Base-by-base conservation (phyloP, 1,139 yeast species). In the Oligophagozyma castellii region DNA sequence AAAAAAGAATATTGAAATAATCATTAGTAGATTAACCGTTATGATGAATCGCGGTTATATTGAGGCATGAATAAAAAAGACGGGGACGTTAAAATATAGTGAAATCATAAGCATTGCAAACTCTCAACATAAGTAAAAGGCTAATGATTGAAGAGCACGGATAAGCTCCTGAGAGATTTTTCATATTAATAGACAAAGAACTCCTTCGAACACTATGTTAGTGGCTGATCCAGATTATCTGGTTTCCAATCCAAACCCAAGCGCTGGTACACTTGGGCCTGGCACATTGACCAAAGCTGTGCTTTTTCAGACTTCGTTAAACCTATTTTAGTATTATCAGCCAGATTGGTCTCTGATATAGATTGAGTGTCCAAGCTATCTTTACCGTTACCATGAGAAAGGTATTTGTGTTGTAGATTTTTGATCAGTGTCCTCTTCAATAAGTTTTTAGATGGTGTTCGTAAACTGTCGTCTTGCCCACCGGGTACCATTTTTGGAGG, bases 241-340 rank as follows among this genome's bases (percentile, higher is more conserved):
- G 75, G 73, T 26, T 60, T 60, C 76, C 77, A 71, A 45, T 70
- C 70, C 23, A 71, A 51, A 0, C 73, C 74, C 27, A 73, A 44
- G 29, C 73, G 56, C 27, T 56, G 57, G 45, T 73, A 73, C 21
- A 74, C 69, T 28, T 58, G 58, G 10, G 63, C 47, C 48, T 74
- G 81, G 16, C 73, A 73, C 24, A 64, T 67, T 14, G 64, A 63
- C 81, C 81, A 74, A 15, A 73, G 51, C 28, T 52, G 48, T 29
- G 65, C 63, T 47, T 71, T 72, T 40, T 72, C 74, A 26, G 63
- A 68, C 38, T 66, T 63, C 2, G 67, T 55, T 26, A 72, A 48
- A 33, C 46, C 47, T 11, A 50, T 43, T 32, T 54, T 56, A 11
- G 34, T 26, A 19, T 28, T 27, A 12, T n/a, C n/a, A n/a, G 19